Evolutionary conservation across 352 stramenopile species (phyloP).

Genomic region (Phytophthora sojae): DNA sequence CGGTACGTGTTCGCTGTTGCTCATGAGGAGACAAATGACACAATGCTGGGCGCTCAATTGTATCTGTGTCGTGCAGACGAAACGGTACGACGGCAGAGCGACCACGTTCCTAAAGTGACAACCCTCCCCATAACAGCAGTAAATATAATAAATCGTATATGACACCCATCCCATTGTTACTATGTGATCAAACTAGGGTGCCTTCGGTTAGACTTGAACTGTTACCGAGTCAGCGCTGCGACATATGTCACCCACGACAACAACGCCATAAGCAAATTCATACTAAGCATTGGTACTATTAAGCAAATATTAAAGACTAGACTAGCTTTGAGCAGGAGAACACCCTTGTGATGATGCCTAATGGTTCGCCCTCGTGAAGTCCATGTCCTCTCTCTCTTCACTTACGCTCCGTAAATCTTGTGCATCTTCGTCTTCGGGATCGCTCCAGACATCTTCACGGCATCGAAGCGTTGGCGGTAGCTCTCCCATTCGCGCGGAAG

Average conservation of each 20-base stretch:
- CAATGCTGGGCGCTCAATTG: constrained; percentile 11
- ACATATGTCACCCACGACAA: constrained; percentile 19
- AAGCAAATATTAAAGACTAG: too few species aligned
- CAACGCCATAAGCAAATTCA: background rate
- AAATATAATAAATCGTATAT: background rate
- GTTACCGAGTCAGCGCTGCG: background rate
- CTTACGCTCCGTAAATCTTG: constrained; percentile 1
- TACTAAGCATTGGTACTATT: too few species aligned
- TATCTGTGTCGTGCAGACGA: constrained; percentile 6
- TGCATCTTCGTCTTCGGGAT: background rate
- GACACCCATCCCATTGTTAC: background rate
- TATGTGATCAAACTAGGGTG: constrained; percentile 2
- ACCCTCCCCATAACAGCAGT: background rate
- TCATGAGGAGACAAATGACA: constrained; percentile 32
- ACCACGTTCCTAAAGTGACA: constrained; percentile 13
- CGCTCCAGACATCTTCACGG: background rate
- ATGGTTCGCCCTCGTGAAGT: background rate
- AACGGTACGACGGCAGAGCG: constrained; percentile 10
- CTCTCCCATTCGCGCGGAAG: constrained; percentile 30
- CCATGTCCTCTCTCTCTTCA: background rate
- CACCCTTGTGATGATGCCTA: background rate
- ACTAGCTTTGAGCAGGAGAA: background rate
- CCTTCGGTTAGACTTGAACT: background rate
- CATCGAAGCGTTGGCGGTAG: constrained; percentile 11
- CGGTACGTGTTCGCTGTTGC: constrained; percentile 7